A percentile compares a stretch with the other conserved stretches of the same genome.
These are phyloP conservation scores for Fusarium concolor DNA, from an alignment of 2,329 filamentous ascomycete species.

Conservation along the genomic window DNA sequence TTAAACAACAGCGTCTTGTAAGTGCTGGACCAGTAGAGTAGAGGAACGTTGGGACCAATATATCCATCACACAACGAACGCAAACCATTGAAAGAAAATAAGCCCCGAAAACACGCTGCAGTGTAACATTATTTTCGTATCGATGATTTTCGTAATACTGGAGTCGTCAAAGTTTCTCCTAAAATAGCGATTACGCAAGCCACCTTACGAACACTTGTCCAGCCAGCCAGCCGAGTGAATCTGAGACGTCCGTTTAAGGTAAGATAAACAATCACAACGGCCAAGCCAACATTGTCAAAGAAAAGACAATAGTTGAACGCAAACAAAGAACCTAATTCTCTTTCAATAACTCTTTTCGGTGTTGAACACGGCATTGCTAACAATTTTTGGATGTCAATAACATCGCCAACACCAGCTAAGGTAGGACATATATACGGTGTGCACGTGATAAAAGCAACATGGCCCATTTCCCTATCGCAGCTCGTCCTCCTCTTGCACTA, in stretches of 20 bases:
- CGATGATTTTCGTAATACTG: neutral
- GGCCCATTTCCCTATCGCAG: conserved; percentile 36
- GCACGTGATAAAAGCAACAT: conserved; percentile 27
- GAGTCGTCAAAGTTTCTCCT: neutral
- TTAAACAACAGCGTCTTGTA: neutral
- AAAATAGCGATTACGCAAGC: conserved; percentile 36
- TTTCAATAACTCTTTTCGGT: neutral
- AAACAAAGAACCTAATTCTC: too few relatives aligned
- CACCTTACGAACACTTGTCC: conserved; percentile 29
- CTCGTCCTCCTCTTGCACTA: conserved; percentile 29
- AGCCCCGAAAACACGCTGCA: too few relatives aligned
- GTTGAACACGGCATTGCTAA: conserved; percentile 7
- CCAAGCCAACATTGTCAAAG: neutral
- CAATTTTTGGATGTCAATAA: conserved; percentile 7
- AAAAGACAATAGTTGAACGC: neutral
- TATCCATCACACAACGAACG: neutral
- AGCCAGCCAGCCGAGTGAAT: neutral
- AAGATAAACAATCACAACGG: neutral
- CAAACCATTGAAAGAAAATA: neutral
- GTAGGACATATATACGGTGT: conserved; percentile 5
- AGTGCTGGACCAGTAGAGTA: too few relatives aligned
- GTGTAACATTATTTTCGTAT: neutral
- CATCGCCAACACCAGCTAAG: conserved; percentile 6
- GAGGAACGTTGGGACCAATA: neutral
- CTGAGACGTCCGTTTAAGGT: neutral